A percentile compares a stretch with the other conserved stretches of the same genome.
Conservation (phyloP, 257 asterid species). For the Misopates orontium region DNA sequence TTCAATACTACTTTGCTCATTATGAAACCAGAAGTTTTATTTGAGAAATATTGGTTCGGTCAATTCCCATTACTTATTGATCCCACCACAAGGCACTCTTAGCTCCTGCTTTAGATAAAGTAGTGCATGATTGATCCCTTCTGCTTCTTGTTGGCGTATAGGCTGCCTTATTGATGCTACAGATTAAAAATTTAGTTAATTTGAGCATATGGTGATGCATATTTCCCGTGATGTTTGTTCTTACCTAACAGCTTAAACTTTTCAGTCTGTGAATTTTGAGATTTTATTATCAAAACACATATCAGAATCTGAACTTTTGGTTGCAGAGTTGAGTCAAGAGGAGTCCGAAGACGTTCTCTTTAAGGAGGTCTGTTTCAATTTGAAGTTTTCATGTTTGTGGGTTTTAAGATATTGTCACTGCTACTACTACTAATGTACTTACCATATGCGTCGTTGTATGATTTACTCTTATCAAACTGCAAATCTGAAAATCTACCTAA, state of each 20-base stretch:
- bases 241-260: conserved; percentile 5
- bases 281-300: conserved; percentile 9
- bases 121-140: conserved; percentile 16
- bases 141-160: conserved; percentile 12
- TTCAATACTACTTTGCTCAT: too few species aligned
- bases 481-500: background rate
- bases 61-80: background rate
- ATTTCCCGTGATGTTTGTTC: conserved; percentile 11
- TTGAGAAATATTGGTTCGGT: background rate
- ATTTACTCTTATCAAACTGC: conserved; percentile 2
- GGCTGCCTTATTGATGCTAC: conserved; percentile 18
- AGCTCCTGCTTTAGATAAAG: background rate
- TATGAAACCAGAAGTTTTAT: too few species aligned
- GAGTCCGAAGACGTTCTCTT: conserved; percentile 90
- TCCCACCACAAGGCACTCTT: too few species aligned
- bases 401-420: conserved; percentile 12
- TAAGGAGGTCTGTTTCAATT: conserved; percentile 64
- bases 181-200: conserved; percentile 19
- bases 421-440: conserved; percentile 19
- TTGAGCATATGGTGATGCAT: conserved; percentile 19
- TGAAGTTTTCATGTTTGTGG: conserved; percentile 16
- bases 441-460: background rate
- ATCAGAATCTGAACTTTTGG: conserved; percentile 31
- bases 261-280: conserved; percentile 10
- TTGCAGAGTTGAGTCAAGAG: conserved; percentile 84